Evolutionary conservation across 1,284 basidiomycete genomes (phyloP).

Genomic region (Leccinum pallidistipes): DNA sequence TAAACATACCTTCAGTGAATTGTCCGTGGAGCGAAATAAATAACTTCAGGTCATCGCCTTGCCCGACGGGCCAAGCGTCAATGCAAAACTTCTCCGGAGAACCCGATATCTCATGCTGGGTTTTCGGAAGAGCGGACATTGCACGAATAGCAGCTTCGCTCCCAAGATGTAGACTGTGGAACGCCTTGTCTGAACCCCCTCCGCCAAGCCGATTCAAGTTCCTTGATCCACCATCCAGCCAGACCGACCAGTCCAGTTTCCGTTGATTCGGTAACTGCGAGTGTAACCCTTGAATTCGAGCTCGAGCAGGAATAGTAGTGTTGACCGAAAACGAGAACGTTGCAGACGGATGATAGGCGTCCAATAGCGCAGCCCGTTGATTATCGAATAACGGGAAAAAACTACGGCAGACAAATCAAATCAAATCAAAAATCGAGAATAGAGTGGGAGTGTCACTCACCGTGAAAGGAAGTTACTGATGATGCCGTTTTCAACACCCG

Average conservation of each 20-base stretch:
- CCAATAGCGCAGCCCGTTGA: conserved; percentile 64
- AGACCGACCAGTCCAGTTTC: conserved; percentile 73
- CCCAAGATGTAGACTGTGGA: conserved; percentile 74
- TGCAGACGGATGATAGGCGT: conserved; percentile 81
- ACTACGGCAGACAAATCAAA: conserved; percentile 39
- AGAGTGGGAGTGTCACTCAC: conserved; percentile 41
- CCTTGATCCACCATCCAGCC: conserved; percentile 65
- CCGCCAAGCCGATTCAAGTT: conserved; percentile 70
- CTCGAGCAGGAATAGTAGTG: conserved; percentile 75
- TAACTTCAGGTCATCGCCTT: conserved; percentile 62
- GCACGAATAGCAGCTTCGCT: conserved; percentile 65
- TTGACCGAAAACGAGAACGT: conserved; percentile 90
- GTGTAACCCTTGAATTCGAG: conserved; percentile 65
- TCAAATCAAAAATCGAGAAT: conserved; percentile 1
- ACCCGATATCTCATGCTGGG: conserved; percentile 76
- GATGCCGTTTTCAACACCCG: conserved; percentile 66
- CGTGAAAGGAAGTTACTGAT: conserved; percentile 78
- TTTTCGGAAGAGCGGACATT: conserved; percentile 68
- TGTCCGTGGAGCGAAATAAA: conserved; percentile 91
- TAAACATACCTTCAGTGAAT: conserved; percentile 78
- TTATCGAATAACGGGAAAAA: conserved; percentile 87
- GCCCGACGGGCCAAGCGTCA: conserved; percentile 81
- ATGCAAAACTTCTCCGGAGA: conserved; percentile 83
- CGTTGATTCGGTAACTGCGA: conserved; percentile 76
- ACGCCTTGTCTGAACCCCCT: conserved; percentile 56